These are phyloP conservation scores for Imleria badia DNA, from an alignment of 768 basidiomycete genomes.

Conservation along the genomic window DNA sequence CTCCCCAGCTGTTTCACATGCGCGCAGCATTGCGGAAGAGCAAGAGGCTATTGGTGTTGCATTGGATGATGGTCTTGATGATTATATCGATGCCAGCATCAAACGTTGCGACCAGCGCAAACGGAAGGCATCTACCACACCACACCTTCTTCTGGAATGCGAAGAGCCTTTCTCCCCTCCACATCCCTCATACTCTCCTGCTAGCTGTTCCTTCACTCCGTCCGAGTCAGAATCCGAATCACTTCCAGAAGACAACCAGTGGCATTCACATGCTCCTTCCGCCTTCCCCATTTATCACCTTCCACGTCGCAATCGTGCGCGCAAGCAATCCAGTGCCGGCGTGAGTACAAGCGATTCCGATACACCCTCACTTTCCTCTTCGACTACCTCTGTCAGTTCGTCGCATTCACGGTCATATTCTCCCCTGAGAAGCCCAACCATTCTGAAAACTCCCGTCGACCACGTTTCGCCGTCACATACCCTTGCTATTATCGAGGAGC, in stretches of 20 bases:
- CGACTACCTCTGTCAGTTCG: conserved; percentile 39
- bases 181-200: conserved; percentile 17
- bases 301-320: conserved; percentile 32
- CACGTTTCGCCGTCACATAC: conserved; percentile 19
- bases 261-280: conserved; percentile 21
- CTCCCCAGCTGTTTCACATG: conserved; percentile 33
- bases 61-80: conserved; percentile 30
- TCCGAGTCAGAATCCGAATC: conserved; percentile 38
- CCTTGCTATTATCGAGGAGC: conserved; percentile 42
- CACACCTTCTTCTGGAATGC: conserved; percentile 32
- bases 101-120: conserved; percentile 6
- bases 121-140: conserved; percentile 7
- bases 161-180: conserved; percentile 32
- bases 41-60: conserved; percentile 21
- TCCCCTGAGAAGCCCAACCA: conserved; percentile 36
- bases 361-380: conserved; percentile 50
- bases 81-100: conserved; percentile 29
- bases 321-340: conserved; percentile 27
- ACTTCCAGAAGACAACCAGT: conserved; percentile 28
- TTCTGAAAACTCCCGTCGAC: conserved; percentile 35
- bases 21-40: conserved; percentile 23
- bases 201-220: conserved; percentile 15
- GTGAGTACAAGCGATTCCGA: conserved; percentile 41
- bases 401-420: conserved; percentile 31
- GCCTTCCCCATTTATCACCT: conserved; percentile 31